Percentiles rank a stretch among this genome's conserved stretches.
Conservation (phyloP, 192 early-diverging fungal species). For the Geranomyces michiganensis region DNA sequence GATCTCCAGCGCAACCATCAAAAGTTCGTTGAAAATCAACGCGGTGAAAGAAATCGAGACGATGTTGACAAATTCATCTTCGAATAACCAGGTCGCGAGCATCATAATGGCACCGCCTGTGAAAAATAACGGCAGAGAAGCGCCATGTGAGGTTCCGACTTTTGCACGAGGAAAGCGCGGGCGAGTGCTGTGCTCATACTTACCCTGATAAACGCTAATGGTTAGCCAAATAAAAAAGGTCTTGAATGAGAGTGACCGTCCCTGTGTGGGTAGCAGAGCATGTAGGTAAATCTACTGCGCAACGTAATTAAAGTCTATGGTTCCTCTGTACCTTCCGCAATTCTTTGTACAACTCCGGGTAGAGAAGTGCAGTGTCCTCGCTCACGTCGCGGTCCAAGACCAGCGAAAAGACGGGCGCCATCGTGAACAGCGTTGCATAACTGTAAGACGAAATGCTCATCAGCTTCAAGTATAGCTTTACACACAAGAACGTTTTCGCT, state of each 20-base stretch:
- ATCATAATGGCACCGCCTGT: constrained; percentile 88
- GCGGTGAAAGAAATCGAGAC: constrained; percentile 95
- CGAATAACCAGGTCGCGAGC: constrained; percentile 90
- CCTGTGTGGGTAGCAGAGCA: constrained; percentile 49
- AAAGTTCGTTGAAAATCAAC: constrained; percentile 88
- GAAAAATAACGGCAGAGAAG: constrained; percentile 28
- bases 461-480: background rate
- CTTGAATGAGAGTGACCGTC: constrained; percentile 84
- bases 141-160: too few species aligned
- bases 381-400: constrained; percentile 89
- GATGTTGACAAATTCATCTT: constrained; percentile 92
- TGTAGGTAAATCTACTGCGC: background rate
- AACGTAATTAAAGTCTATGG: background rate
- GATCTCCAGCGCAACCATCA: constrained; percentile 96
- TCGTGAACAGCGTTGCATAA: constrained; percentile 96
- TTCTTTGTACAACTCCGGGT: constrained; percentile 94
- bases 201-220: constrained; percentile 92
- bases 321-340: constrained; percentile 69
- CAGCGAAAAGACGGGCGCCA: constrained; percentile 94
- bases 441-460: constrained; percentile 13
- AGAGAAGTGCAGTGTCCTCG: constrained; percentile 87
- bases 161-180: too few species aligned
- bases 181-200: background rate
- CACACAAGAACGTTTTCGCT: background rate
- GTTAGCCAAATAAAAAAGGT: constrained; percentile 95